Percentiles rank a stretch among this genome's conserved stretches.
phyloP scores from a whole-genome alignment of 108 stramenopile genomes.

The Licmophora abbreviata region DNA sequence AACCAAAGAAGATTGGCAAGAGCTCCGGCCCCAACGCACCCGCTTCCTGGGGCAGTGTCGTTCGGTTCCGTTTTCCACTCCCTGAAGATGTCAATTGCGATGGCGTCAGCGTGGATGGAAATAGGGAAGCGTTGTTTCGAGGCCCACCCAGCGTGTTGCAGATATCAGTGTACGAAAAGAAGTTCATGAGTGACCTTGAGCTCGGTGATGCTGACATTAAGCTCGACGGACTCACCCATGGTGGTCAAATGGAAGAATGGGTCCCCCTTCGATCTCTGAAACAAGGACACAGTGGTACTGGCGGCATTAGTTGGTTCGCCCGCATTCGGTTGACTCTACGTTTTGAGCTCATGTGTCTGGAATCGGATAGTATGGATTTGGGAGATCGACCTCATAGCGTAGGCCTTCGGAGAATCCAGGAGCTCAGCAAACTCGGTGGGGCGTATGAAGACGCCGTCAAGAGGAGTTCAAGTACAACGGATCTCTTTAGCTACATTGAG shows the following conservation, averaged over 20 bases:
- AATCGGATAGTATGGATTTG: constrained; percentile 12
- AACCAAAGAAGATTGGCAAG: constrained; percentile 69
- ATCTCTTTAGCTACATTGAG: constrained; percentile 48
- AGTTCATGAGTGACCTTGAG: constrained; percentile 72
- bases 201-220: constrained; percentile 76
- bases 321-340: constrained; percentile 72
- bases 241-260: constrained; percentile 86
- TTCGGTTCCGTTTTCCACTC: constrained; percentile 77
- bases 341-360: constrained; percentile 80
- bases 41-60: constrained; percentile 83
- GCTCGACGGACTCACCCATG: constrained; percentile 58
- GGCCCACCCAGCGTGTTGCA: constrained; percentile 78
- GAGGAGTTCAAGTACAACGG: constrained; percentile 33
- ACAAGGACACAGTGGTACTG: too few relatives aligned
- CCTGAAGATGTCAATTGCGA: constrained; percentile 70
- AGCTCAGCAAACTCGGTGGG: constrained; percentile 57
- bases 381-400: constrained; percentile 54
- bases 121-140: constrained; percentile 78
- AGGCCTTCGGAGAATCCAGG: constrained; percentile 57
- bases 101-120: constrained; percentile 55
- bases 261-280: constrained; percentile 71
- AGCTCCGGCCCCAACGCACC: constrained; percentile 82
- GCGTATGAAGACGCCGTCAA: constrained; percentile 48
- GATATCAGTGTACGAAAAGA: constrained; percentile 83
- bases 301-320: constrained; percentile 84